A percentile compares a stretch with the other conserved stretches of the same genome.
Evolutionary conservation across 2,329 filamentous ascomycete genomes (phyloP).

Genomic region (Ophiocordyceps australis): DNA sequence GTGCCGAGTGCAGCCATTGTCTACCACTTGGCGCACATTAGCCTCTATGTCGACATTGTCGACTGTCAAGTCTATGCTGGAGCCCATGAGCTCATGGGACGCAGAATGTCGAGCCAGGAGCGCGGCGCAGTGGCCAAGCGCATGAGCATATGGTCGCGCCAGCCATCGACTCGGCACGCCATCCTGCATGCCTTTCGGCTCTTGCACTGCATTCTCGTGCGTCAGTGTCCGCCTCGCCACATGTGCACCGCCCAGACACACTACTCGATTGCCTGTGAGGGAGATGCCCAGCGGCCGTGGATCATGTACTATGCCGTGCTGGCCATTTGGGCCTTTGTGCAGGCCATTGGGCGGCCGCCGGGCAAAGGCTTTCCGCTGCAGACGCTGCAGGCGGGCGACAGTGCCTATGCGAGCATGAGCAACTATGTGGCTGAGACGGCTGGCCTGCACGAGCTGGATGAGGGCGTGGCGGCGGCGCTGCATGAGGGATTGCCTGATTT

Average conservation of each 20-base stretch:
- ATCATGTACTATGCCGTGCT: slow-evolving; percentile 76
- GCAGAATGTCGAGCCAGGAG: slow-evolving; percentile 61
- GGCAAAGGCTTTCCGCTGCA: slow-evolving; percentile 29
- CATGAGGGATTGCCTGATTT: slow-evolving; percentile 32
- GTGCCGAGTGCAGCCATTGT: slow-evolving; percentile 67
- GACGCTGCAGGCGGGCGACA: slow-evolving; percentile 18
- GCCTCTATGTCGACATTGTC: slow-evolving; percentile 72
- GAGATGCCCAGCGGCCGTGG: slow-evolving; percentile 74
- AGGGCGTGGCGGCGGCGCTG: slow-evolving; percentile 46
- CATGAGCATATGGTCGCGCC: slow-evolving; percentile 66
- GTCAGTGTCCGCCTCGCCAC: slow-evolving; percentile 18
- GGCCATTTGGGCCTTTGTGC: slow-evolving; percentile 78
- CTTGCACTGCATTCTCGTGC: slow-evolving; percentile 54
- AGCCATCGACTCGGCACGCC: slow-evolving; percentile 58
- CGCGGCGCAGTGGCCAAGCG: slow-evolving; percentile 53
- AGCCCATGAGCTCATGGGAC: slow-evolving; percentile 56
- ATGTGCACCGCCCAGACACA: slow-evolving; percentile 8
- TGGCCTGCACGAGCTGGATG: slow-evolving; percentile 48
- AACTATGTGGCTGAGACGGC: slow-evolving; percentile 44
- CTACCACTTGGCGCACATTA: slow-evolving; percentile 78
- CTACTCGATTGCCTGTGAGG: slow-evolving; percentile 63
- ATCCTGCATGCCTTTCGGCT: slow-evolving; percentile 74
- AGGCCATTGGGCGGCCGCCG: slow-evolving; percentile 45
- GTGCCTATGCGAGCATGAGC: slow-evolving; percentile 16
- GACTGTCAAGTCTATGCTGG: slow-evolving; percentile 83